phyloP scores from a whole-genome alignment of 2,329 filamentous ascomycete species.

The Colletotrichum graminicola region DNA sequence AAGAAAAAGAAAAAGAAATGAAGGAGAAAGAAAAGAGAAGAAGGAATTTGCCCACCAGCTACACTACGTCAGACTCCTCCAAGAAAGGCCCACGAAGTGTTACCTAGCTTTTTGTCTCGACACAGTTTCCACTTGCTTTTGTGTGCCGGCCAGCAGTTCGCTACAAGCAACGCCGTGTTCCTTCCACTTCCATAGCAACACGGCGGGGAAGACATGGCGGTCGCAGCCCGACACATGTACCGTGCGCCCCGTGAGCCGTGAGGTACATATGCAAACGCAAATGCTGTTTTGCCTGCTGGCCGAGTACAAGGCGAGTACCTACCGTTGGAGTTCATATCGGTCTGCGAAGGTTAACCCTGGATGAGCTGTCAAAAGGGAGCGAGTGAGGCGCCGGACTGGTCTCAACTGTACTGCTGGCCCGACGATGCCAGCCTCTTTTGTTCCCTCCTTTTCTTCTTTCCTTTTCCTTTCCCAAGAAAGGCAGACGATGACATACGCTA shows the following conservation, averaged over 20 bases:
- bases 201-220: conserved; percentile 28
- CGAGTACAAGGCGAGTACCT: neutral
- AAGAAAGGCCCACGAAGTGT: neutral
- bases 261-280: conserved; percentile 4
- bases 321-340: neutral
- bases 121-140: conserved; percentile 17
- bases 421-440: conserved; percentile 26
- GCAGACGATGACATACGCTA: conserved; percentile 20
- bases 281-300: conserved; percentile 5
- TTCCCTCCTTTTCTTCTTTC: conserved; percentile 25
- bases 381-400: conserved; percentile 35
- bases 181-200: neutral
- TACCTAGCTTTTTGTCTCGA: neutral
- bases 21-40: neutral
- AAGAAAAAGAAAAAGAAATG: neutral
- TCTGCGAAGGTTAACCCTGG: neutral
- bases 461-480: conserved; percentile 4
- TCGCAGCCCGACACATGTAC: conserved; percentile 27
- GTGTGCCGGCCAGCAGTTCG: conserved; percentile 20
- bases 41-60: neutral
- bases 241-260: neutral
- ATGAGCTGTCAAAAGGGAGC: conserved; percentile 32
- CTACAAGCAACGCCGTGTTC: neutral
- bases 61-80: conserved; percentile 14
- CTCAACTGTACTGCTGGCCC: conserved; percentile 36